phyloP scores from a whole-genome alignment of 106 monocot genomes.

The Gastrodia elata region DNA sequence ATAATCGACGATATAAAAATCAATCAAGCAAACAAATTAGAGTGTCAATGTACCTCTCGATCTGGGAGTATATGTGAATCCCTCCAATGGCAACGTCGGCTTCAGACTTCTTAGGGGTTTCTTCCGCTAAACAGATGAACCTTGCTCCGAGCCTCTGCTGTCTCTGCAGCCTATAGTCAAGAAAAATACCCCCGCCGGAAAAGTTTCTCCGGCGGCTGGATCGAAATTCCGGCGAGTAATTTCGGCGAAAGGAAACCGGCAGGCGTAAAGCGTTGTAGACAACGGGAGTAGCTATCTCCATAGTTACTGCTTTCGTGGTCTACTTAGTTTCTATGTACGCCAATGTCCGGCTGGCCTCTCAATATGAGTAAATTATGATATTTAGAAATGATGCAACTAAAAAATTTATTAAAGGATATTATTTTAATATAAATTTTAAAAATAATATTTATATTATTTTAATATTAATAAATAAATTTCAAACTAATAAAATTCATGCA shows the following conservation, averaged over 20 bases:
- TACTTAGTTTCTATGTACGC: neutral
- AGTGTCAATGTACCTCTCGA: slow-evolving; percentile 3
- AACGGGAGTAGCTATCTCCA: neutral
- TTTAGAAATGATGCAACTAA: too few species aligned
- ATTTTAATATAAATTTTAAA: too few species aligned
- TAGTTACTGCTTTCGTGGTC: neutral
- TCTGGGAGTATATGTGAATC: slow-evolving; percentile 5
- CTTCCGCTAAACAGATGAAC: neutral
- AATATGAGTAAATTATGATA: too few species aligned
- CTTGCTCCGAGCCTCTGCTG: neutral
- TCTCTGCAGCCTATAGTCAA: neutral
- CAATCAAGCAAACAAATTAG: neutral
- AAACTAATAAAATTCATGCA: too few species aligned
- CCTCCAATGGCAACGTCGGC: neutral
- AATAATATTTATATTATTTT: too few species aligned
- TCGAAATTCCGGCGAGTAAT: neutral
- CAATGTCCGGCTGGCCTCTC: too few species aligned
- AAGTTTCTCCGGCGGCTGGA: neutral
- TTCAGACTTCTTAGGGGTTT: neutral
- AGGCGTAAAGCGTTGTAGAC: neutral
- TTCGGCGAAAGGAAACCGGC: neutral
- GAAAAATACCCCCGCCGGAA: neutral
- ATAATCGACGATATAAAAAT: neutral
- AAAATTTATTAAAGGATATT: too few species aligned
- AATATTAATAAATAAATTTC: too few species aligned